These are phyloP conservation scores for Colletotrichum karsti DNA, from an alignment of 2,329 filamentous ascomycete species.

Conservation along the genomic window DNA sequence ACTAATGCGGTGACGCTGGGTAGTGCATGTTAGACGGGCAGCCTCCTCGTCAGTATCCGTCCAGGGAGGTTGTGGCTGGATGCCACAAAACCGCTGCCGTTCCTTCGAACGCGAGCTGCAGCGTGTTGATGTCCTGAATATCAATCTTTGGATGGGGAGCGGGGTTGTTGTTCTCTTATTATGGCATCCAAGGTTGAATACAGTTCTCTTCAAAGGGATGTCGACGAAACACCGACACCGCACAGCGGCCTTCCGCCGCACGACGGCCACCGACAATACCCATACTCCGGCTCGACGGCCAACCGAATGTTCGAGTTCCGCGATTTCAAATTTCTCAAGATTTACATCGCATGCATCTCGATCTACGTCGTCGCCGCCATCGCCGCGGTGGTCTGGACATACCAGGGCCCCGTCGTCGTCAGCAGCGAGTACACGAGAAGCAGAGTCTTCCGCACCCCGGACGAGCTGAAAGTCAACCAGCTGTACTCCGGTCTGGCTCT, in stretches of 20 bases:
- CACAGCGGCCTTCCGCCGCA: background rate
- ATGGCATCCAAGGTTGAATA: constrained; percentile 9
- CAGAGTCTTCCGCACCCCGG: constrained; percentile 14
- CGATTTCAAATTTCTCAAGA: constrained; percentile 4
- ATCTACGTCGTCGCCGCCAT: background rate
- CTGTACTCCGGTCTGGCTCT: constrained; percentile 17
- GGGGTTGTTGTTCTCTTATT: no score
- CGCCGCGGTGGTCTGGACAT: constrained; percentile 1
- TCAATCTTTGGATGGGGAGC: no score
- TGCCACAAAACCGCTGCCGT: background rate
- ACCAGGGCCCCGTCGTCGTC: background rate
- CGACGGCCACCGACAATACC: background rate
- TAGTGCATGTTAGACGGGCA: background rate
- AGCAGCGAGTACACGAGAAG: background rate
- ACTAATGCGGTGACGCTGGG: background rate
- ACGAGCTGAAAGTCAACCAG: constrained; percentile 7
- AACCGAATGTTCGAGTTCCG: constrained; percentile 14
- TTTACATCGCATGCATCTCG: constrained; percentile 5
- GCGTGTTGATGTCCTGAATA: no score
- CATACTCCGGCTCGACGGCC: background rate
- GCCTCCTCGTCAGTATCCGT: constrained; percentile 12
- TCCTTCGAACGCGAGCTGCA: background rate
- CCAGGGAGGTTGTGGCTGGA: background rate
- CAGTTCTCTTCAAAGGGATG: background rate
- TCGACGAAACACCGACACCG: background rate